A percentile compares a stretch with the other conserved stretches of the same genome.
Evolutionary conservation across 768 basidiomycete species (phyloP).

Genomic region (Kwoniella europaea): DNA sequence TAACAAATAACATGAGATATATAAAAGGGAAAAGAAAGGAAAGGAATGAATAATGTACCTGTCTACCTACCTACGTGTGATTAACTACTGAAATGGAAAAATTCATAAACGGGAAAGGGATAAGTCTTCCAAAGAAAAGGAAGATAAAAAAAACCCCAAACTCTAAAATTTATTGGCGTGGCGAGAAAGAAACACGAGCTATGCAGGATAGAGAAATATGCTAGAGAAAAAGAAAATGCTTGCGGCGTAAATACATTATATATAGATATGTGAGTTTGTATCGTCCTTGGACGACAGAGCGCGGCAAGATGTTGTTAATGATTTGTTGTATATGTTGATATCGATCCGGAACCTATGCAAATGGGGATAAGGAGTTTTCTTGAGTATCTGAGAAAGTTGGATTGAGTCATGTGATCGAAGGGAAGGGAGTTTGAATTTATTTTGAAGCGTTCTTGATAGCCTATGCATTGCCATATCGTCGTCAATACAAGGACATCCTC

Average conservation of each 20-base stretch:
- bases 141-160: not conserved
- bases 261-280: conserved; percentile 7
- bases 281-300: conserved; percentile 53
- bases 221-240: conserved; percentile 3
- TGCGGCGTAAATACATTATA: conserved; percentile 13
- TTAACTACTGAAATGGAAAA: not conserved
- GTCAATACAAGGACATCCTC: not conserved
- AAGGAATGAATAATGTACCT: not conserved
- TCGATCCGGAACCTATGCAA: conserved; percentile 16
- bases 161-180: not conserved
- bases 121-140: not conserved
- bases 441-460: conserved; percentile 45
- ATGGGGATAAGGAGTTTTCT: not conserved
- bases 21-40: not conserved
- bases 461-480: conserved; percentile 17
- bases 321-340: conserved; percentile 10
- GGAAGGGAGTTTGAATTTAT: conserved; percentile 8
- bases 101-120: not conserved
- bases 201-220: conserved; percentile 2
- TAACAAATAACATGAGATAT: not conserved
- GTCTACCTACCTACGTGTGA: no score
- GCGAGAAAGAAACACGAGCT: not conserved
- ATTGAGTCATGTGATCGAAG: not conserved
- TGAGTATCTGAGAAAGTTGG: not conserved
- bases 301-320: conserved; percentile 35